phyloP scores from a whole-genome alignment of 176 grass and related monocot genomes.

The Hyparrhenia diplandra region DNA sequence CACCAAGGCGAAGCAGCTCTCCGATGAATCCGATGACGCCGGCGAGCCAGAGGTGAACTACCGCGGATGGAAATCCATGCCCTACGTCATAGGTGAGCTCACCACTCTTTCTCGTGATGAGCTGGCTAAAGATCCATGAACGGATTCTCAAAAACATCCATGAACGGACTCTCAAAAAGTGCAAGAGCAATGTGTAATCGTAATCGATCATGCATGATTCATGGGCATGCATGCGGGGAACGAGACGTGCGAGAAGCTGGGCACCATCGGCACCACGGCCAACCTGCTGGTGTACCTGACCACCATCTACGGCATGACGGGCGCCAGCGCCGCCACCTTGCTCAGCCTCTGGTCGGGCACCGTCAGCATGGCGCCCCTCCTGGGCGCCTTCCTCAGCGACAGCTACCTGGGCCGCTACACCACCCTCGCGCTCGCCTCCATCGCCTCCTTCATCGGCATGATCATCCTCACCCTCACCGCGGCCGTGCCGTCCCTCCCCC shows the following conservation, averaged over 20 bases:
- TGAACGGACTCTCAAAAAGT: too few species aligned
- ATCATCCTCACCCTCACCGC: constrained; percentile 70
- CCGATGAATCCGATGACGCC: neutral
- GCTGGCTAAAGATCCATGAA: too few species aligned
- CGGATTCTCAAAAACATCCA: too few species aligned
- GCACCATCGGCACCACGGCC: constrained; percentile 50
- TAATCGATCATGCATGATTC: too few species aligned
- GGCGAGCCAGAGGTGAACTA: constrained; percentile 10
- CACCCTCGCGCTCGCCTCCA: constrained; percentile 41
- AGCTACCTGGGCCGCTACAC: constrained; percentile 70
- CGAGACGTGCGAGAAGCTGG: constrained; percentile 82
- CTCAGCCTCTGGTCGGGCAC: constrained; percentile 64
- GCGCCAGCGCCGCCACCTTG: constrained; percentile 39
- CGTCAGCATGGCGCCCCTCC: constrained; percentile 45
- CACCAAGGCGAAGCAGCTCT: neutral
- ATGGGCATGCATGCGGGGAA: constrained; percentile 33
- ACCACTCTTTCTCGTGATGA: too few species aligned
- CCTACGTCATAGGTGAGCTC: constrained; percentile 63
- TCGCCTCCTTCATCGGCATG: constrained; percentile 72
- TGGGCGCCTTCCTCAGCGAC: constrained; percentile 77
- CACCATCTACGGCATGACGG: constrained; percentile 57
- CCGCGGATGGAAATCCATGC: constrained; percentile 75
- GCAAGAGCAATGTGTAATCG: too few species aligned
- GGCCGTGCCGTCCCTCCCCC: constrained; percentile 37
- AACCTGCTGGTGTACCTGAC: constrained; percentile 87